Evolutionary conservation across 2,329 filamentous ascomycete species (phyloP), one percentile per base, ranked within the genome.

Genomic region (Trichoderma asperellum): DNA sequence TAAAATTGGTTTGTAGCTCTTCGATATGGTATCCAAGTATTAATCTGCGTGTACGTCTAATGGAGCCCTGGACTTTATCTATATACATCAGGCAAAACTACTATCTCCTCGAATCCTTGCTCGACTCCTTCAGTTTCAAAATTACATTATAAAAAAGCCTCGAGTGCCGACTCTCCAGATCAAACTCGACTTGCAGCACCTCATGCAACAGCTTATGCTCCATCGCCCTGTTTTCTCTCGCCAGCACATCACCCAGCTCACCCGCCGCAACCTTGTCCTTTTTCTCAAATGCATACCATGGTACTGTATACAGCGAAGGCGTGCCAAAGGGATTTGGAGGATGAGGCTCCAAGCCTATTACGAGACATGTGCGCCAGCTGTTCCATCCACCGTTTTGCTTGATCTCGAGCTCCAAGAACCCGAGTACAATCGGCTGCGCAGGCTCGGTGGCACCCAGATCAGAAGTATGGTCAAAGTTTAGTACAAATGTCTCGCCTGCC

Each of bases 281-380:
- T 18, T 71, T 70, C 56, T 75, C 76, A 59, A 77, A 77, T 2
- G 75, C 74, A 27, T 73, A 77, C 76, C 76, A 77, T 14, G 76
- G 76, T 29, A 69, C 70, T 18, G 72, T 72, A 49, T 76, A 77
- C 61, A 76, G 65, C 24, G 75, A 71, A n/a, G 71, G 71, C 1
- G 74, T 77, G 4, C 70, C 74, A n/a, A 77, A 75, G 2, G 73
- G 71, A 56, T 77, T 77, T 1, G 72, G 57, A 0, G 70, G 70
- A 40, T 75, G 63, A 14, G 76, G 75, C 58, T 77, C 75, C 2
- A 77, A 40, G 18, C 76, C 76, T 2, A 70, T 55, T 1, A 76
- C 71, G 21, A 77, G 65, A 34, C 72, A 77, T 3, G 60, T 35
- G 64, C 72, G 27, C 53, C 72, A 37, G 47, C 71, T 66, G 21